Base-by-base conservation (phyloP, 2,329 filamentous ascomycete genomes). In the Alternaria incomplexa region DNA sequence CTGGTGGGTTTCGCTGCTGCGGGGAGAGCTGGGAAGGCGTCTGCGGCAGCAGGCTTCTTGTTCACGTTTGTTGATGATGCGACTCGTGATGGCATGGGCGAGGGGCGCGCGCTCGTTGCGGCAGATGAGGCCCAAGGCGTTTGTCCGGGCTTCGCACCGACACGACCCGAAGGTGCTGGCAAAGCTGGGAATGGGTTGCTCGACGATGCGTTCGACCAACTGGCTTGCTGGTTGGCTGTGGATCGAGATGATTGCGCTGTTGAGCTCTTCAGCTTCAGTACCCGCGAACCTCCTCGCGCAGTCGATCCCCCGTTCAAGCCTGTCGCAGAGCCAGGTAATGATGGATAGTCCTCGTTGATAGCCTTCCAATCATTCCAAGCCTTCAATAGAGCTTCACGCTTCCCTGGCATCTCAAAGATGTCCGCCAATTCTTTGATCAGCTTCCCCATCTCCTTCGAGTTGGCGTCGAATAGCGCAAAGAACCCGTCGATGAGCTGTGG, bases 331-430 rank as follows among this genome's bases (percentile, higher is more conserved):
- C 91, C 91, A 1, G 95, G 94, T 1, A 98, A 84, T 2, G 92
- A 93, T 0, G 95, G 95, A 71, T 97, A 98, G 77, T 97, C 94
- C 80, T 97, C 94, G 69, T 97, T 96, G 81, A 97, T 96, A 40
- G 93, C 93, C 50, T 93, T 92, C 93, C 95, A 97, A 80, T 97
- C 92, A 71, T 93, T 93, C 93, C 95, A 97, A 1, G 94, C 93
- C 72, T 91, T 91, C 25, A 93, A 87, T 4, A 99, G 83, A 1
- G 84, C 85, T 56, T 91, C 89, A 1, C 89, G 89, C 77, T 97
- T 97, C 17, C 80, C 77, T 53, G 90, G 86, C 70, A 96, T 91
- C 71, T 99, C 95, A 72, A 96, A 98, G 11, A 99, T 88, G 56
- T 98, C 95, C 6, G 95, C 92, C 4, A 97, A 87, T 77, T 99